phyloP scores from a whole-genome alignment of 306 rosid species.

The Betula pendula region DNA sequence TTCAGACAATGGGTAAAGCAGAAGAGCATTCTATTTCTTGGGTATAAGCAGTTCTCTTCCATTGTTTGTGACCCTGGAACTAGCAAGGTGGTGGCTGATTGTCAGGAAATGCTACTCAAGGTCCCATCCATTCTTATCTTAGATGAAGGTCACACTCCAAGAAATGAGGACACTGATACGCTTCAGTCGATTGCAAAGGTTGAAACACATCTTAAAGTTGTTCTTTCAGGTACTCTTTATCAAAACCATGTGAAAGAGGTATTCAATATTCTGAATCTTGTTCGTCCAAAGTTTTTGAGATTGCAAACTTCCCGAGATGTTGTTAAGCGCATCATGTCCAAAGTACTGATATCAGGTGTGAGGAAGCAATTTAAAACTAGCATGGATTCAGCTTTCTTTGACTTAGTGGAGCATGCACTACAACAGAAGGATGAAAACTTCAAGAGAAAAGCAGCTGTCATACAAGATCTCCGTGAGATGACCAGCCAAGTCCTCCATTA shows the following conservation, averaged over 20 bases:
- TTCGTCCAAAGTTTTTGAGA: slow-evolving; percentile 73
- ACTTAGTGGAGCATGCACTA: slow-evolving; percentile 69
- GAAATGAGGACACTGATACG: slow-evolving; percentile 83
- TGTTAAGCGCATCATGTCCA: slow-evolving; percentile 68
- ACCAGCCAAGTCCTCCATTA: slow-evolving; percentile 81
- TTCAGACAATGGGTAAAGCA: slow-evolving; percentile 67
- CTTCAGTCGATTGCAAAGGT: slow-evolving; percentile 76
- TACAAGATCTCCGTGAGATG: slow-evolving; percentile 90
- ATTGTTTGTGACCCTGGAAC: slow-evolving; percentile 62
- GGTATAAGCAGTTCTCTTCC: slow-evolving; percentile 84
- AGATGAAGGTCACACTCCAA: slow-evolving; percentile 94
- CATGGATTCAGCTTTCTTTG: slow-evolving; percentile 49
- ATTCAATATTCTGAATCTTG: slow-evolving; percentile 78
- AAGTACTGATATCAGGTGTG: slow-evolving; percentile 56
- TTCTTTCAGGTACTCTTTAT: slow-evolving; percentile 88
- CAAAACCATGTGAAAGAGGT: slow-evolving; percentile 94
- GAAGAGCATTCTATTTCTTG: slow-evolving; percentile 85
- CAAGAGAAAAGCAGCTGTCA: slow-evolving; percentile 68
- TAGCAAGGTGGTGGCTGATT: slow-evolving; percentile 32
- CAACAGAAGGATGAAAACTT: slow-evolving; percentile 74
- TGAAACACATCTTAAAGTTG: slow-evolving; percentile 78
- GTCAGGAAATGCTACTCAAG: slow-evolving; percentile 69
- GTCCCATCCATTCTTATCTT: slow-evolving; percentile 77
- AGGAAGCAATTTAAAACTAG: slow-evolving; percentile 47
- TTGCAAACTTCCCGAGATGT: slow-evolving; percentile 63